phyloP scores from a whole-genome alignment of 2,329 filamentous ascomycete genomes.

The Colletotrichum acutatum region DNA sequence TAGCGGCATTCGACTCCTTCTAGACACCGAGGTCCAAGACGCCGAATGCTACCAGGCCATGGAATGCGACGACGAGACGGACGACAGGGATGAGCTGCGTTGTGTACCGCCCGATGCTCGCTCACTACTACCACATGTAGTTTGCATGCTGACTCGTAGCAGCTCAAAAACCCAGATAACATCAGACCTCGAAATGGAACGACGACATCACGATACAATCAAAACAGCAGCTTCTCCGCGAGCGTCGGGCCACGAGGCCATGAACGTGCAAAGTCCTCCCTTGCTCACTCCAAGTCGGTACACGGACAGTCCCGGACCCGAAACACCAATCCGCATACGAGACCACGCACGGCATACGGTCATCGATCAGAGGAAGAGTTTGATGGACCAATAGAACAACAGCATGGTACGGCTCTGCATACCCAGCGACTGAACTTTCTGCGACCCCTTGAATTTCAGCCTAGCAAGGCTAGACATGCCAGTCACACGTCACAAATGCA shows the following conservation, averaged over 20 bases:
- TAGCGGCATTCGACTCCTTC: slow-evolving; percentile 6
- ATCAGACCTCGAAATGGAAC: slow-evolving; percentile 44
- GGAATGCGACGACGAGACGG: slow-evolving; percentile 14
- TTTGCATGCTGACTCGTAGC: slow-evolving; percentile 32
- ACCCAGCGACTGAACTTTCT: slow-evolving; percentile 27
- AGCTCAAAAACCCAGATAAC: slow-evolving; percentile 45
- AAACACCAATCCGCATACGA: slow-evolving; percentile 47
- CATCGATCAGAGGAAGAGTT: slow-evolving; percentile 51
- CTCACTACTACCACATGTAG: neutral
- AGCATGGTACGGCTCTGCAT: slow-evolving; percentile 47
- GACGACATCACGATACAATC: slow-evolving; percentile 36
- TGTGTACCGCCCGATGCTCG: slow-evolving; percentile 18
- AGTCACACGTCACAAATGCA: slow-evolving; percentile 42
- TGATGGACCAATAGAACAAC: slow-evolving; percentile 45
- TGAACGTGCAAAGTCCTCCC: slow-evolving; percentile 63
- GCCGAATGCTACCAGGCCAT: neutral
- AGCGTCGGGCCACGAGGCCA: slow-evolving; percentile 66
- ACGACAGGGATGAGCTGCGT: slow-evolving; percentile 24
- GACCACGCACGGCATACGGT: slow-evolving; percentile 53
- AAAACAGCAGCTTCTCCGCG: slow-evolving; percentile 62
- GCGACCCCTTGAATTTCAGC: slow-evolving; percentile 21
- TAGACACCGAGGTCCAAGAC: slow-evolving; percentile 14
- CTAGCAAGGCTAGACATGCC: slow-evolving; percentile 41
- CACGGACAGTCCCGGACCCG: slow-evolving; percentile 52
- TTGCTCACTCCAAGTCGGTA: slow-evolving; percentile 45